Evolutionary conservation across 257 asterid species (phyloP).

Genomic region (Cynanchum wilfordii): DNA sequence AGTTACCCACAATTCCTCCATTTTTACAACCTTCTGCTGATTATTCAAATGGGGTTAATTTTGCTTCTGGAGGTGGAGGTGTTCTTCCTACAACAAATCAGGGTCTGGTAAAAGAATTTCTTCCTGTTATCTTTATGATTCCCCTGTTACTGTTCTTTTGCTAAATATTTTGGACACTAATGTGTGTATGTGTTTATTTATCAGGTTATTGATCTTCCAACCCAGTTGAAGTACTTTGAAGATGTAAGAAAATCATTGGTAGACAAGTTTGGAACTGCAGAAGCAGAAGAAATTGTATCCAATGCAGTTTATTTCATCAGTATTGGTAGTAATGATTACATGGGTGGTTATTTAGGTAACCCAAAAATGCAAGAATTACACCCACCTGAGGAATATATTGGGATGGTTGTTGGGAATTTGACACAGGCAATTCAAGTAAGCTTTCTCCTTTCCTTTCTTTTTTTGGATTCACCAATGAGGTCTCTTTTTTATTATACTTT

Average conservation of each 20-base stretch:
- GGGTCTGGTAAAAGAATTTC: constrained; percentile 31
- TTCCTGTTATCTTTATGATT: background rate
- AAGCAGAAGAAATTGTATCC: constrained; percentile 35
- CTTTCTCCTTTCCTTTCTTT: background rate
- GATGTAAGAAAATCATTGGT: constrained; percentile 29
- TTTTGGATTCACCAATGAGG: no score
- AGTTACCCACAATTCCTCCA: constrained; percentile 43
- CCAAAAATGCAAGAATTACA: constrained; percentile 43
- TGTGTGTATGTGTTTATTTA: background rate
- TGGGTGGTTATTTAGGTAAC: constrained; percentile 52
- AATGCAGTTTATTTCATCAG: constrained; percentile 49
- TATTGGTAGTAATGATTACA: constrained; percentile 57
- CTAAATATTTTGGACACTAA: background rate
- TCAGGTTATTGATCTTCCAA: constrained; percentile 46
- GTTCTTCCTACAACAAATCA: constrained; percentile 41
- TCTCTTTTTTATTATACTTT: no score
- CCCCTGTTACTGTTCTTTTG: background rate
- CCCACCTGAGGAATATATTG: constrained; percentile 40
- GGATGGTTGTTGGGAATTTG: constrained; percentile 45
- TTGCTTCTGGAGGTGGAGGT: constrained; percentile 57
- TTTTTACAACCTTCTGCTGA: constrained; percentile 40
- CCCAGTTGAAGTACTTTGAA: constrained; percentile 44
- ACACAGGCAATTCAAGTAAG: constrained; percentile 47
- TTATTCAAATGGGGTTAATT: constrained; percentile 38
- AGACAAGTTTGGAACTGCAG: constrained; percentile 30